phyloP scores from a whole-genome alignment of 352 stramenopile species.

The Pythium utonaiense region DNA sequence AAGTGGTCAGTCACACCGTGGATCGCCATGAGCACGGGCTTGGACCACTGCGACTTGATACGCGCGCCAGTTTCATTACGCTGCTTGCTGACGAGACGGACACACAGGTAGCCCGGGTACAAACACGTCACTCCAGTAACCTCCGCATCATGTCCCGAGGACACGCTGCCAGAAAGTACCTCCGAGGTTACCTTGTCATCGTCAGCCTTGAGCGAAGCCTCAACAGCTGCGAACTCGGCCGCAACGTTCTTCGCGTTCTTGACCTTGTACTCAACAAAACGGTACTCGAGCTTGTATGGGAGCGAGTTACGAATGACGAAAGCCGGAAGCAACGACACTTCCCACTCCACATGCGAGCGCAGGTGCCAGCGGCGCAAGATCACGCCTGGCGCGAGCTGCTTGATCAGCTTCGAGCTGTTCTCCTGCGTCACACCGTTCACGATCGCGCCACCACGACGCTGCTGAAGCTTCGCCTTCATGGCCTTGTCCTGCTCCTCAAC shows the following conservation, averaged over 20 bases:
- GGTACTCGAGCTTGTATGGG: conserved; percentile 82
- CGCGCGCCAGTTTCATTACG: conserved; percentile 21
- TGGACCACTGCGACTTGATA: conserved; percentile 55
- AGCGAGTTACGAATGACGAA: conserved; percentile 87
- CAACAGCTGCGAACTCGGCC: conserved; percentile 57
- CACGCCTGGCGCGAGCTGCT: conserved; percentile 68
- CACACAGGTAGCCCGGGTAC: conserved; percentile 66
- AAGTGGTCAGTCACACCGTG: conserved; percentile 72
- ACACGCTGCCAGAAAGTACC: conserved; percentile 48
- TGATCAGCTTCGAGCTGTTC: conserved; percentile 69
- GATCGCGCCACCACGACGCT: conserved; percentile 62
- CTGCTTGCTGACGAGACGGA: conserved; percentile 54
- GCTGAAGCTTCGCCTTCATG: conserved; percentile 43
- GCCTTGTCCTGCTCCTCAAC: conserved; percentile 52
- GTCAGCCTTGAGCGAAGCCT: conserved; percentile 44
- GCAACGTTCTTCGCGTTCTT: conserved; percentile 44
- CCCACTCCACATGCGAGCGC: conserved; percentile 77
- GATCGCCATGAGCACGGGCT: conserved; percentile 83
- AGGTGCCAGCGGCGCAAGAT: conserved; percentile 73
- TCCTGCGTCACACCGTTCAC: conserved; percentile 75
- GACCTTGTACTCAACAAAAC: conserved; percentile 80
- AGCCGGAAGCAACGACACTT: conserved; percentile 67
- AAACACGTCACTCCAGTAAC: conserved; percentile 69
- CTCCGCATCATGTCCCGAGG: conserved; percentile 69
- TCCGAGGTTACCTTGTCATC: conserved; percentile 27